phyloP scores from a whole-genome alignment of 1,139 yeast genomes.

The Meyerozyma carpophila region DNA sequence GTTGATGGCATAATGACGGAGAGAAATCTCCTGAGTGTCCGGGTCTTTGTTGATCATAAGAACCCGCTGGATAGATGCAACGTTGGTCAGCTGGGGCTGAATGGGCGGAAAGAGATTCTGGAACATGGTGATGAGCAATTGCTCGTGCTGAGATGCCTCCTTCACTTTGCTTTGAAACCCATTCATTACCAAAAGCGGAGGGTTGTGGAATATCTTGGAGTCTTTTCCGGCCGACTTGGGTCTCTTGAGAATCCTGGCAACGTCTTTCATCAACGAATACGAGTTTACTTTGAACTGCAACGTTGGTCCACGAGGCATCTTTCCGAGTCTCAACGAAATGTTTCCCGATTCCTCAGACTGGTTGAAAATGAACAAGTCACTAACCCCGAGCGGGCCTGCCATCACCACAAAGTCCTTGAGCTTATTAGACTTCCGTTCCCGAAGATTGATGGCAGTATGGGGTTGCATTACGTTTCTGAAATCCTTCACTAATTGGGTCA shows the following conservation, averaged over 20 bases:
- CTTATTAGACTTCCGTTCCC: constrained; percentile 82
- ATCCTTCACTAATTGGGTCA: constrained; percentile 81
- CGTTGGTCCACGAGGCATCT: constrained; percentile 94
- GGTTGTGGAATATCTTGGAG: constrained; percentile 58
- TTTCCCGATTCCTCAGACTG: constrained; percentile 76
- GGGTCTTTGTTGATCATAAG: constrained; percentile 73
- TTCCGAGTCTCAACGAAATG: constrained; percentile 75
- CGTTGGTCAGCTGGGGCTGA: constrained; percentile 72
- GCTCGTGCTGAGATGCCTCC: constrained; percentile 63
- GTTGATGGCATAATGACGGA: constrained; percentile 88
- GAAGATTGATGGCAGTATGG: constrained; percentile 83
- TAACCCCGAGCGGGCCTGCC: constrained; percentile 96
- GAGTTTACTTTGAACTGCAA: constrained; percentile 71
- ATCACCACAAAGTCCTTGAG: constrained; percentile 87
- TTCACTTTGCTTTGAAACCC: constrained; percentile 61
- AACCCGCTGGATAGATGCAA: constrained; percentile 75
- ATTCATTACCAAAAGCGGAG: constrained; percentile 88
- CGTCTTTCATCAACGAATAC: constrained; percentile 81
- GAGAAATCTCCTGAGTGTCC: constrained; percentile 66
- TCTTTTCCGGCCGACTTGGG: constrained; percentile 69
- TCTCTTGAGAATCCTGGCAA: constrained; percentile 57
- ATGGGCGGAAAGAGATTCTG: constrained; percentile 96
- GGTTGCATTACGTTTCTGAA: constrained; percentile 93
- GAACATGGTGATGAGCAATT: constrained; percentile 80
- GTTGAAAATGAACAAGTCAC: constrained; percentile 81